These are phyloP conservation scores for Tilletiopsis washingtonensis DNA, from an alignment of 1,284 basidiomycete genomes.

Conservation along the genomic window DNA sequence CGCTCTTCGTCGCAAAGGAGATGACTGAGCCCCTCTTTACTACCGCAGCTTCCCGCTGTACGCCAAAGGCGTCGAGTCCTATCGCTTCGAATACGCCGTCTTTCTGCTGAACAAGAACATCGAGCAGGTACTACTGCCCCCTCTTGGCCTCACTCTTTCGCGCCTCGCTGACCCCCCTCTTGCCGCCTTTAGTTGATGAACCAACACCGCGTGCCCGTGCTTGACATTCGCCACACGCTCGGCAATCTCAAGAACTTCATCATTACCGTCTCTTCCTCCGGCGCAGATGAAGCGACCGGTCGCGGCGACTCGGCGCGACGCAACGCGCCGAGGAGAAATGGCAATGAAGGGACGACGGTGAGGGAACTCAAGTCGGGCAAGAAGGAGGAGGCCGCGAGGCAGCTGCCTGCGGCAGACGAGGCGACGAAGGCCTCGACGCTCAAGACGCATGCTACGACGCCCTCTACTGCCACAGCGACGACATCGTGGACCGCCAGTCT, in stretches of 20 bases:
- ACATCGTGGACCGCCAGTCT: too few species aligned
- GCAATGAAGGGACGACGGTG: too few species aligned
- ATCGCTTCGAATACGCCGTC: constrained; percentile 95
- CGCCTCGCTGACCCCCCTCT: constrained; percentile 10
- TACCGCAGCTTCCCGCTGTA: constrained; percentile 61
- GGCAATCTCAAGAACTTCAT: constrained; percentile 91
- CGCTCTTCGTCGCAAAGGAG: too few species aligned
- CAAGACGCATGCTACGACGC: too few species aligned
- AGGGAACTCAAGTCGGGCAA: too few species aligned
- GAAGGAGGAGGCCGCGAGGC: too few species aligned
- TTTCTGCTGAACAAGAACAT: constrained; percentile 96
- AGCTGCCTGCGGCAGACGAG: too few species aligned
- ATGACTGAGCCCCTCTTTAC: neutral
- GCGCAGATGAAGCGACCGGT: neutral
- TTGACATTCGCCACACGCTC: constrained; percentile 91
- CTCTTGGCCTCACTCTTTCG: too few species aligned
- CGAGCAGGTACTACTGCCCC: constrained; percentile 55
- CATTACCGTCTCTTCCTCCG: constrained; percentile 65
- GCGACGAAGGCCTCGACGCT: too few species aligned
- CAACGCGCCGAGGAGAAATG: too few species aligned
- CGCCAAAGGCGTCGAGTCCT: constrained; percentile 84
- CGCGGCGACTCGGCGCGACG: neutral
- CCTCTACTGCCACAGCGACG: too few species aligned
- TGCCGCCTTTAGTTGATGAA: constrained; percentile 30
- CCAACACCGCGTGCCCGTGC: constrained; percentile 52